phyloP scores from a whole-genome alignment of 768 basidiomycete genomes.

The Chiua virens region DNA sequence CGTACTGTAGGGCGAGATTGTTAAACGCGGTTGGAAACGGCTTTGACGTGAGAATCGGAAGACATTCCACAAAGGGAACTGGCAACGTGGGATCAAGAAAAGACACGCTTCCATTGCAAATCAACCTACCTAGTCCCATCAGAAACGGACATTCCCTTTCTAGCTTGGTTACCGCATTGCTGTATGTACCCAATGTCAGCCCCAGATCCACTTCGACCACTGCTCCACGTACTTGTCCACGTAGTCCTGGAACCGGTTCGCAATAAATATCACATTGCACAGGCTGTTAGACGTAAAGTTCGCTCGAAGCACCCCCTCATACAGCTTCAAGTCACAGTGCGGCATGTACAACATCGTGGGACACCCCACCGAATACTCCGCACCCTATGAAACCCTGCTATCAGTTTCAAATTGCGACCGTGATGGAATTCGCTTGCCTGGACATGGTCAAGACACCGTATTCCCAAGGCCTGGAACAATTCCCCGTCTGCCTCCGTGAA shows the following conservation, averaged over 20 bases:
- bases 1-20: conserved; percentile 60
- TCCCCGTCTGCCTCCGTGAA: conserved; percentile 59
- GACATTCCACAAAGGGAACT: conserved; percentile 52
- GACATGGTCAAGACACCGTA: conserved; percentile 42
- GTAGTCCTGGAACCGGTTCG: conserved; percentile 67
- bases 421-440: conserved; percentile 45
- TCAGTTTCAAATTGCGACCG: conserved; percentile 8
- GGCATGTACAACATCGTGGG: conserved; percentile 78
- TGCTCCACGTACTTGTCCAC: conserved; percentile 53
- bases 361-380: conserved; percentile 28
- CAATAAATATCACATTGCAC: conserved; percentile 54
- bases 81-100: conserved; percentile 1
- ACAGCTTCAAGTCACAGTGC: conserved; percentile 71
- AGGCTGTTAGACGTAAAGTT: conserved; percentile 57
- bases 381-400: conserved; percentile 27
- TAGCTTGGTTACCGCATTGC: conserved; percentile 53
- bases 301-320: conserved; percentile 60
- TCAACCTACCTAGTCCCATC: conserved; percentile 50
- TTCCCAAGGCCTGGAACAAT: conserved; percentile 44
- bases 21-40: conserved; percentile 66
- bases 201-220: background rate
- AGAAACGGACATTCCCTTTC: conserved; percentile 53
- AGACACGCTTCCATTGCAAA: background rate
- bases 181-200: conserved; percentile 32
- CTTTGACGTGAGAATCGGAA: conserved; percentile 48